phyloP scores from a whole-genome alignment of 1,139 yeast genomes.

The Nakaseomyces bracarensis region DNA sequence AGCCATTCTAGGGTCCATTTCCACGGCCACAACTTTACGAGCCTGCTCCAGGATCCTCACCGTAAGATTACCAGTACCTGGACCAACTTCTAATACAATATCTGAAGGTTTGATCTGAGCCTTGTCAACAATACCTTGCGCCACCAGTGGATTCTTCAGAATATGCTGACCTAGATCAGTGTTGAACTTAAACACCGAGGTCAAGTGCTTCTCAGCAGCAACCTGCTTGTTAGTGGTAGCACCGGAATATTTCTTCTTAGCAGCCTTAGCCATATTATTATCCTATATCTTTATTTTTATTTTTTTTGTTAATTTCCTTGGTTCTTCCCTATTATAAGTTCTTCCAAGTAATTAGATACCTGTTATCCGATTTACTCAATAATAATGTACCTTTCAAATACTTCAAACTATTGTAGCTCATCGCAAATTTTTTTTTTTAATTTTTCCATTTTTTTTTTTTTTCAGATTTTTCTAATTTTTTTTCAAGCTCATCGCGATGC shows the following conservation, averaged over 20 bases:
- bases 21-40: conserved; percentile 77
- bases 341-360: no score
- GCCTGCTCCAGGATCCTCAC: conserved; percentile 90
- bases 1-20: conserved; percentile 99
- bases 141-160: conserved; percentile 88
- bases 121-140: conserved; percentile 96
- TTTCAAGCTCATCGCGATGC: conserved; percentile 4
- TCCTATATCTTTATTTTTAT: not conserved
- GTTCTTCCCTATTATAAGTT: not conserved
- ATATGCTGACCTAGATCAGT: conserved; percentile 97
- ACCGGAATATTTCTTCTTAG: conserved; percentile 32
- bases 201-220: conserved; percentile 60
- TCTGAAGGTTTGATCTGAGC: conserved; percentile 91
- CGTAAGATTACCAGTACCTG: conserved; percentile 98
- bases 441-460: conserved; percentile 2
- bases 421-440: conserved; percentile 3
- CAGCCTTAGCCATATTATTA: conserved; percentile 30
- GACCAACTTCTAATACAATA: conserved; percentile 92
- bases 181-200: conserved; percentile 89
- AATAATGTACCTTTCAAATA: not conserved
- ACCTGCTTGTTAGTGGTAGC: conserved; percentile 41
- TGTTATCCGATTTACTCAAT: no score
- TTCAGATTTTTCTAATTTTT: not conserved
- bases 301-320: not conserved
- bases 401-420: not conserved